Percentiles rank a stretch among this genome's conserved stretches.
Conservation (phyloP, 2,329 filamentous ascomycete genomes). For the Knufia fluminis region DNA sequence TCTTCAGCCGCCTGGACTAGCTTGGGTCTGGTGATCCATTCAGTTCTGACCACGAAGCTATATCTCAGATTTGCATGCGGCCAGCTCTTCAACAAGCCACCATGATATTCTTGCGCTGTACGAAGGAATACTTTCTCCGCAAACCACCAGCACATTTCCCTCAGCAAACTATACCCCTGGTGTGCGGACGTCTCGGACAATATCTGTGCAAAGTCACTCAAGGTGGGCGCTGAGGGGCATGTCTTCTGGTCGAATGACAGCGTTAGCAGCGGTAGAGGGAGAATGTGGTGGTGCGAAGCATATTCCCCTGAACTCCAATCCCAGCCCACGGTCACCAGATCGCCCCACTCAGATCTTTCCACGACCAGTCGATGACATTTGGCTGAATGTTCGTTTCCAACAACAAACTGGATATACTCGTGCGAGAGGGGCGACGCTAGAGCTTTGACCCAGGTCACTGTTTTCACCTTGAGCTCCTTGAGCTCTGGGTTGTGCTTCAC, state of each 20-base stretch:
- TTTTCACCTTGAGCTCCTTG: slow-evolving; percentile 11
- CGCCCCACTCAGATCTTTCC: slow-evolving; percentile 17
- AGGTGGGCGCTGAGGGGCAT: slow-evolving; percentile 4
- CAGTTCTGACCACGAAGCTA: slow-evolving; percentile 18
- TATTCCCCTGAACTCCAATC: slow-evolving; percentile 12
- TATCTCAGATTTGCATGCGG: slow-evolving; percentile 18
- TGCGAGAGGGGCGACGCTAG: slow-evolving; percentile 20
- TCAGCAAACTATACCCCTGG: slow-evolving; percentile 13
- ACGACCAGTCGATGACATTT: slow-evolving; percentile 13
- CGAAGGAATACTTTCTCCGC: slow-evolving; percentile 15
- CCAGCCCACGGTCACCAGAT: slow-evolving; percentile 9
- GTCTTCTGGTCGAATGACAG: slow-evolving; percentile 11
- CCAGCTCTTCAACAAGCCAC: slow-evolving; percentile 17
- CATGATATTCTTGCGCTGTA: slow-evolving; percentile 12
- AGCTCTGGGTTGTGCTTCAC: background rate
- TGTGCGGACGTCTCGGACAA: slow-evolving; percentile 12
- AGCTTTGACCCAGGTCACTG: slow-evolving; percentile 21
- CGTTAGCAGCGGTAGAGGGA: slow-evolving; percentile 18
- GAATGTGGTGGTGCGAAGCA: slow-evolving; percentile 15
- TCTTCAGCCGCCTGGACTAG: slow-evolving; percentile 13
- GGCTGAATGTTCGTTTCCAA: slow-evolving; percentile 12
- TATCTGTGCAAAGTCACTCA: slow-evolving; percentile 12
- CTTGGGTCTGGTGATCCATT: slow-evolving; percentile 11
- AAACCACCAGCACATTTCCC: slow-evolving; percentile 22
- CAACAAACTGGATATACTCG: slow-evolving; percentile 20